Percentiles rank a stretch among this genome's conserved stretches.
These are phyloP conservation scores for Adansonia grandidieri DNA, from an alignment of 441 rosid genomes.

Conservation along the genomic window DNA sequence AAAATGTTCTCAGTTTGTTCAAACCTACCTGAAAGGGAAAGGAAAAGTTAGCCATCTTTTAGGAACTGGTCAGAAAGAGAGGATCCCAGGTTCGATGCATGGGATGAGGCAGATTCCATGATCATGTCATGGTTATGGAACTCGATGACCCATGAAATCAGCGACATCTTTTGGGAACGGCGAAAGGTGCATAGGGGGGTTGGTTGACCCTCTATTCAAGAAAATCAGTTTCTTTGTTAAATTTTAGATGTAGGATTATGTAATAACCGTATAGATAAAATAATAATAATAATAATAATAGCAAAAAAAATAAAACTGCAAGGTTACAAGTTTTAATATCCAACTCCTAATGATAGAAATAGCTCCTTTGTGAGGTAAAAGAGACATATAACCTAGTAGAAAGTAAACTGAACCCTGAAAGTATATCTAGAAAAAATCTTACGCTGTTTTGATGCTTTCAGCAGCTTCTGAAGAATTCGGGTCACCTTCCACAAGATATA, in stretches of 20 bases:
- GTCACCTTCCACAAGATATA: constrained; percentile 92
- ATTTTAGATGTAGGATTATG: background rate
- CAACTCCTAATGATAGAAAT: background rate
- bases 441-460: constrained; percentile 94
- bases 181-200: background rate
- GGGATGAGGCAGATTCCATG: no score
- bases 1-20: no score
- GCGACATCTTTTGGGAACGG: no score
- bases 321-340: background rate
- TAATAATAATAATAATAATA: background rate
- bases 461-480: constrained; percentile 83
- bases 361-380: background rate
- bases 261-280: background rate
- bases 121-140: no score
- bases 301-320: background rate
- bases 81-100: no score
- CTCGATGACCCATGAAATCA: no score
- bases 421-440: constrained; percentile 35
- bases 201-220: no score
- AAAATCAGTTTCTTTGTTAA: background rate
- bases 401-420: background rate
- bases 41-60: no score
- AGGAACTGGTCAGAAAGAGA: no score
- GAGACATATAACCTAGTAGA: background rate
- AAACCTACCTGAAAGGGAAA: no score